Conservation (phyloP, 176 grass and related monocot genomes). For the Musa beccarii region DNA sequence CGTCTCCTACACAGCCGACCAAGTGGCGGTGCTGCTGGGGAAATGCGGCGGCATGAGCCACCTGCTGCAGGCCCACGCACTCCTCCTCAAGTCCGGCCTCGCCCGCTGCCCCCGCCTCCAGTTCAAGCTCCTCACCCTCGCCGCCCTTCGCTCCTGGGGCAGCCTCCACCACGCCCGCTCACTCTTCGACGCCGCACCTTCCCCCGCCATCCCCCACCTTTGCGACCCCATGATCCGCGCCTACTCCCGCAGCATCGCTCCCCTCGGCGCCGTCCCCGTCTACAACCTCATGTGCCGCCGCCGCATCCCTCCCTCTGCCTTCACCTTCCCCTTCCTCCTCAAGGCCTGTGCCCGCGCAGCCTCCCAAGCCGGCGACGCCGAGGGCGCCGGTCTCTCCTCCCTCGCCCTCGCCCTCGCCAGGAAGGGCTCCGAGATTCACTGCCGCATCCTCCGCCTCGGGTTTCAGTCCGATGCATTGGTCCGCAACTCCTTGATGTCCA, state of each 20-base stretch:
- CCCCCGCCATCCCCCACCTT: conserved; percentile 31
- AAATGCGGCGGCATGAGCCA: conserved; percentile 9
- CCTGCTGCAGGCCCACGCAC: conserved; percentile 28
- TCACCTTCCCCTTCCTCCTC: conserved; percentile 50
- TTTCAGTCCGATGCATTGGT: conserved; percentile 25
- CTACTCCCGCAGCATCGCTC: conserved; percentile 23
- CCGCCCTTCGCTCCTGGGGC: conserved; percentile 27
- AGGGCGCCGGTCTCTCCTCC: not conserved
- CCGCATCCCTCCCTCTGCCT: conserved; percentile 26
- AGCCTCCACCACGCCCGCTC: conserved; percentile 36
- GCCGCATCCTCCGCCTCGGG: conserved; percentile 27
- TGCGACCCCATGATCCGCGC: conserved; percentile 36
- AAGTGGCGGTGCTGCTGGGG: conserved; percentile 11
- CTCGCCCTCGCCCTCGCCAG: conserved; percentile 5
- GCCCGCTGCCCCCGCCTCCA: conserved; percentile 22
- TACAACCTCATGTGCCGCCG: conserved; percentile 30
- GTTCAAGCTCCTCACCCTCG: conserved; percentile 37
- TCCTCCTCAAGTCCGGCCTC: conserved; percentile 45
- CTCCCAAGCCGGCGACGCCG: not conserved
- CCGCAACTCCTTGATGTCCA: conserved; percentile 45
- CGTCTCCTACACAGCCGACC: not conserved
- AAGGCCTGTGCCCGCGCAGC: conserved; percentile 59
- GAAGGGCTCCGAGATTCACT: conserved; percentile 47
- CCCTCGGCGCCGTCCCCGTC: conserved; percentile 24
- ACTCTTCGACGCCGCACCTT: conserved; percentile 31